These are phyloP conservation scores for Pseudocercospora vitis DNA, from an alignment of 2,329 filamentous ascomycete species.

Conservation along the genomic window DNA sequence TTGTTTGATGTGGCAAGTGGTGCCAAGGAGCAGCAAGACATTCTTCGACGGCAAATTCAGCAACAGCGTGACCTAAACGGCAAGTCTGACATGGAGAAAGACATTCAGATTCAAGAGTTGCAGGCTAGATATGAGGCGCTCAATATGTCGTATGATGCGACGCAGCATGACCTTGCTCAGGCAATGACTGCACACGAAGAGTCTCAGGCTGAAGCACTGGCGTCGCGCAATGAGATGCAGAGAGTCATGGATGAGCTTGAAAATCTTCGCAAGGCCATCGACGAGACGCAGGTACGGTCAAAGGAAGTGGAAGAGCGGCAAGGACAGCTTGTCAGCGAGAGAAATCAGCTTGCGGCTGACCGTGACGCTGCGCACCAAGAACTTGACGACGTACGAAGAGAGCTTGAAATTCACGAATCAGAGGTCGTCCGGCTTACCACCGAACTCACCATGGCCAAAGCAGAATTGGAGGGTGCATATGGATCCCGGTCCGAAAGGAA, in stretches of 20 bases:
- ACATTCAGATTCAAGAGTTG: constrained; percentile 31
- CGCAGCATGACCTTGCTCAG: constrained; percentile 36
- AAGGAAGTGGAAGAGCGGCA: constrained; percentile 37
- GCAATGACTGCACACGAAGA: constrained; percentile 31
- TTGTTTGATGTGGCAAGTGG: constrained; percentile 74
- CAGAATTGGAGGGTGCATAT: constrained; percentile 93
- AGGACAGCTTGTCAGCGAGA: constrained; percentile 33
- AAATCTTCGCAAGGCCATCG: constrained; percentile 32
- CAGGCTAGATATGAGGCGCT: constrained; percentile 34
- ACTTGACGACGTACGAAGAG: constrained; percentile 34
- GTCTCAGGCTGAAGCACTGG: constrained; percentile 33
- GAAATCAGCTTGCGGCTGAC: constrained; percentile 25
- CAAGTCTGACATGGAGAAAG: constrained; percentile 68
- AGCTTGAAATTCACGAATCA: constrained; percentile 53
- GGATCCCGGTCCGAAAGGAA: constrained; percentile 70
- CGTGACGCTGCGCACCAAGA: constrained; percentile 22
- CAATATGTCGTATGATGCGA: constrained; percentile 27
- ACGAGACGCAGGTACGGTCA: constrained; percentile 35
- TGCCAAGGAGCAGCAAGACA: constrained; percentile 82
- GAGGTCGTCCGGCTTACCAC: constrained; percentile 67
- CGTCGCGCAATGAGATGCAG: constrained; percentile 41
- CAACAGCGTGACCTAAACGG: constrained; percentile 91
- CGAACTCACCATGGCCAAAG: constrained; percentile 84
- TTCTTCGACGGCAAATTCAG: constrained; percentile 87
- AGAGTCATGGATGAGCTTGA: constrained; percentile 44